These are phyloP conservation scores for Alternaria sp. DNA, from an alignment of 2,329 filamentous ascomycete species.

Conservation along the genomic window DNA sequence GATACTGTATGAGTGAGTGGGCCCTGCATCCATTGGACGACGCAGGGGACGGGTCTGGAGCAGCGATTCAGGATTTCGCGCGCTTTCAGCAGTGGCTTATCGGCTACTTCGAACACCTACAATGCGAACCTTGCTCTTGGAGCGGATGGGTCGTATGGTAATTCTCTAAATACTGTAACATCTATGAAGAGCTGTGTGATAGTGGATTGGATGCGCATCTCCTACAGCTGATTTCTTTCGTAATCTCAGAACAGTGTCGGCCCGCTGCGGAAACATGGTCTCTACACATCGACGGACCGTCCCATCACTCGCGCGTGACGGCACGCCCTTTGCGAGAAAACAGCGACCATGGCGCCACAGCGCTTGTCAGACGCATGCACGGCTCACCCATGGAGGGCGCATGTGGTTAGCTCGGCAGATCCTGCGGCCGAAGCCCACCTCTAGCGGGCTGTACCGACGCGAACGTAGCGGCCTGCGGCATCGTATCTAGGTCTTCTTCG, in stretches of 20 bases:
- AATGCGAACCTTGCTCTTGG: background rate
- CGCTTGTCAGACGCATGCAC: constrained; percentile 15
- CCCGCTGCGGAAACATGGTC: background rate
- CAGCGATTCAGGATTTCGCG: background rate
- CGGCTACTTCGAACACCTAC: background rate
- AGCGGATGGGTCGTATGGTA: background rate
- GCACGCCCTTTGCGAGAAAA: background rate
- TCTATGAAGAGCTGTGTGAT: background rate
- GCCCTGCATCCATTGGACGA: background rate
- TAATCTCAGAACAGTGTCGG: background rate
- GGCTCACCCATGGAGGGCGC: constrained; percentile 8
- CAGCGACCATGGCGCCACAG: constrained; percentile 11
- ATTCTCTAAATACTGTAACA: background rate
- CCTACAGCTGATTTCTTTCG: background rate
- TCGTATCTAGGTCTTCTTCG: background rate
- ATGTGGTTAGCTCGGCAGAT: constrained; percentile 6
- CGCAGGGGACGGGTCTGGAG: background rate
- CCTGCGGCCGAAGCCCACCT: constrained; percentile 5
- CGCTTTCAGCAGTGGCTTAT: background rate
- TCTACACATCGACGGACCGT: constrained; percentile 1
- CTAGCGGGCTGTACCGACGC: constrained; percentile 1
- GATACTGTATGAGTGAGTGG: background rate
- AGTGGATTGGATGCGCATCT: background rate
- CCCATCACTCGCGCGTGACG: background rate
- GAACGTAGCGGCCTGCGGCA: constrained; percentile 7